A percentile compares a stretch with the other conserved stretches of the same genome.
These are phyloP conservation scores for Pelargonium fulgidum DNA, from an alignment of 441 rosid species.

Conservation along the genomic window DNA sequence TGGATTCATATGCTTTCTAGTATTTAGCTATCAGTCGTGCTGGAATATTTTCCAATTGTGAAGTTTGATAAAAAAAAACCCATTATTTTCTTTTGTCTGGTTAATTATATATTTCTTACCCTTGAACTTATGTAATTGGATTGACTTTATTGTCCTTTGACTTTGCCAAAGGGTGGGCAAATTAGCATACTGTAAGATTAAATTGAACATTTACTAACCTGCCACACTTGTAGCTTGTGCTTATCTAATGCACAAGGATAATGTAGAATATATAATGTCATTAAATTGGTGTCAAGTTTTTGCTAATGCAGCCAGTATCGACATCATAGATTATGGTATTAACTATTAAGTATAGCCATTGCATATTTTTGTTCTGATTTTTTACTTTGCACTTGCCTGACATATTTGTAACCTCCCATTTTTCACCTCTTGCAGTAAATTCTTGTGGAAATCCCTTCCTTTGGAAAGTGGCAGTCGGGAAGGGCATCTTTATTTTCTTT, in stretches of 20 bases:
- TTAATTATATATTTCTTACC: too few relatives aligned
- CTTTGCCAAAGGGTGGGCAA: too few relatives aligned
- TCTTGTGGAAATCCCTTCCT: constrained; percentile 22
- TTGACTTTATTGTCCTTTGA: too few relatives aligned
- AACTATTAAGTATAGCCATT: not conserved
- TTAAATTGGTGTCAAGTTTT: not conserved
- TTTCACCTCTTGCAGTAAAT: constrained; percentile 22
- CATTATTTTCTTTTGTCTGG: not conserved
- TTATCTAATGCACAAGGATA: not conserved
- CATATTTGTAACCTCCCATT: constrained; percentile 16
- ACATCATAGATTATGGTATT: constrained; percentile 13
- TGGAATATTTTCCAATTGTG: not conserved
- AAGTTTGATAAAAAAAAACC: not conserved
- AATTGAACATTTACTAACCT: too few relatives aligned
- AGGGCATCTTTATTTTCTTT: constrained; percentile 16
- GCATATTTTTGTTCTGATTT: constrained; percentile 6
- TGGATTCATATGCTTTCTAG: not conserved
- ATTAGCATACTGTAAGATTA: too few relatives aligned
- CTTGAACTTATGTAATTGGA: too few relatives aligned
- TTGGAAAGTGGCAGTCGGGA: constrained; percentile 20
- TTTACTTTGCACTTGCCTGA: constrained; percentile 9
- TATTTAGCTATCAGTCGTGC: not conserved
- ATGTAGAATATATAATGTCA: not conserved
- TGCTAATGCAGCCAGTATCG: not conserved
- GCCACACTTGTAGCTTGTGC: not conserved